Base-by-base conservation (phyloP, 2,329 filamentous ascomycete species). In the Rhinocladiella similis region DNA sequence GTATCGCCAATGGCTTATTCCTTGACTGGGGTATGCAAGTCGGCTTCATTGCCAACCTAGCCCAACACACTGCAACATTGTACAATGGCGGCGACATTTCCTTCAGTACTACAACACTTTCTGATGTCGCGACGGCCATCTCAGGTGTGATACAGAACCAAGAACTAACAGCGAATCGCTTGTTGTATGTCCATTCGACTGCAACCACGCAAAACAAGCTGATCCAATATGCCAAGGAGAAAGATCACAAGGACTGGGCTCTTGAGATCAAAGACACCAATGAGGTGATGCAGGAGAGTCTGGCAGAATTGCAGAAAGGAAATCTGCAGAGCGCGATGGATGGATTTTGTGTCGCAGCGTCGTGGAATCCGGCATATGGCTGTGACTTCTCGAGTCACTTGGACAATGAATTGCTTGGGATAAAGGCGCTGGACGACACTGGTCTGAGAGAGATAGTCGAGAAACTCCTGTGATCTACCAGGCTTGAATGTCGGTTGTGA, bases 131-230 rank as follows among this genome's bases (percentile, higher is more conserved):
- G 0, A 70, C 76, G 19, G 78, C 75, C 1, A 72, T 85, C 0
- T 74, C 77, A 0, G 77, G 75, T 0, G 69, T 83, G 1, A 67
- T 84, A 1, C 54, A 63, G 5, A 72, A 83, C 51, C 76, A 73
- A 0, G 75, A 80, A 1, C 75, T 80, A 64, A 84, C 82, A 16
- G 50, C 75, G 67, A 84, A 86, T 65, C 72, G 75, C 2, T 54
- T 65, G 2, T 71, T 85, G 1, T 76, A 72, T 55, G 68, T 81
- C n/a, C 67, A 78, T 3, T 74, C 77, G n/a, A 66, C 73, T 4
- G 68, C 72, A 3, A 67, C 75, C 9, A 75, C 77, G 0, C 81
- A 82, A 65, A 74, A 74, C 13, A 50, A 71, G 41, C 49, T 78
- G 1, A 53, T 74, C 1, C 65, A 60, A 0, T 54, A 69, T 16